A percentile compares a stretch with the other conserved stretches of the same genome.
phyloP scores from a whole-genome alignment of 169 alveolate genomes.

The Plasmodium coatneyi region DNA sequence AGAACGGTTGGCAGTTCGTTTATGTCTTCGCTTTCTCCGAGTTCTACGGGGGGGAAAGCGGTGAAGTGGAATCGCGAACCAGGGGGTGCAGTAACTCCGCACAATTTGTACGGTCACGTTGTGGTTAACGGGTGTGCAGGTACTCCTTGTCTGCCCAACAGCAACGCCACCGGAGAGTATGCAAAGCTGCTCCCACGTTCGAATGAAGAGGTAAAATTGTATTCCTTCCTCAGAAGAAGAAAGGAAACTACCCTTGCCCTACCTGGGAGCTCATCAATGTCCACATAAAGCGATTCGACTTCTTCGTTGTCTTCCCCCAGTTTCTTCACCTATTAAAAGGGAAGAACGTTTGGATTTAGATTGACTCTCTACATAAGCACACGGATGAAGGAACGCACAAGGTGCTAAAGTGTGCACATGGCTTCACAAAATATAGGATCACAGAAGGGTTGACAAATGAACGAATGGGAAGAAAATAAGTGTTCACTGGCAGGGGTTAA shows the following conservation, averaged over 20 bases:
- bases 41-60: neutral
- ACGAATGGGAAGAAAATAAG: neutral
- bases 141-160: neutral
- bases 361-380: neutral
- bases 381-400: neutral
- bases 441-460: neutral
- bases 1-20: slow-evolving; percentile 63
- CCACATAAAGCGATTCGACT: slow-evolving; percentile 57
- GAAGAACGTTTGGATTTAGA: neutral
- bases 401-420: neutral
- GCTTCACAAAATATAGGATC: neutral
- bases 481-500: neutral
- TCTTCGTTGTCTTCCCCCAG: slow-evolving; percentile 69
- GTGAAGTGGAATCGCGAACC: neutral
- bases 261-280: slow-evolving; percentile 75
- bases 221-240: neutral
- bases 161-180: neutral
- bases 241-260: too few relatives aligned
- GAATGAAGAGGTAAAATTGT: neutral
- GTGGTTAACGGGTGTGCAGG: neutral
- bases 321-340: slow-evolving; percentile 22
- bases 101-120: neutral
- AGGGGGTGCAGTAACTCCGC: neutral
- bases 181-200: neutral
- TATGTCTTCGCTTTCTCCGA: slow-evolving; percentile 71